Evolutionary conservation across 177 flowering plant species (phyloP), one percentile per base, ranked within the genome.

Genomic region (Vitis hybrid): DNA sequence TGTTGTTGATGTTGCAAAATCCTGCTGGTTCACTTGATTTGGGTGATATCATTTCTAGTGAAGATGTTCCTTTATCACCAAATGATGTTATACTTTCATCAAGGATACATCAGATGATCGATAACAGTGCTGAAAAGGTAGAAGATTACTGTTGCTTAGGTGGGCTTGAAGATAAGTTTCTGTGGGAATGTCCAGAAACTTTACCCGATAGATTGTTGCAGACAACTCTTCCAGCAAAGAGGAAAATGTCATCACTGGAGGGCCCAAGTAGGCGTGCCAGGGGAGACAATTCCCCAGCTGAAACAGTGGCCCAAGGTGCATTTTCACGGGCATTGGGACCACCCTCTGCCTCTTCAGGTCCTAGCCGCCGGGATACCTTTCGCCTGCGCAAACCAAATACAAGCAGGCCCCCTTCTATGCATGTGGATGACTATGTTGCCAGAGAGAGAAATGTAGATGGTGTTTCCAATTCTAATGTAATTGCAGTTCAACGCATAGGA

Each of bases 401-500:
- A 22, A 96, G 99, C 85, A 83, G 99, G 77, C 98, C 99, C 11
- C 98, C 99, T 45, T 96, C 99, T 45, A 92, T 94, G 99, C 99
- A 96, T 73, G 99, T 96, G 75, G 99, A 96, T 86, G 99, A 96
- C 70, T 96, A 96, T 84, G 97, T 92, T 83, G 99, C 99, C 5
- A 83, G 98, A 74, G 98, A 96, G 77, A 87, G 99, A 81, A 92
- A 82, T 82, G 86, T 81, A 65, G 99, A 92, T 76, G 85, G 86
- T 70, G 78, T 65, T 76, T 70, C 75, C 62, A 82, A 79, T 79
- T 81, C 93, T 68, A 90, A 89, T 77, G 88, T 84, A 18, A 90
- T 82, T 78, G 81, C 92, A 33, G 70, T 88, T 50, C 97, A 87
- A 72, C 89, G 97, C 45, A 78, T 86, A 31, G 97, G 96, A 66